phyloP scores from a whole-genome alignment of 768 basidiomycete species.

The Exidia glandulosa region DNA sequence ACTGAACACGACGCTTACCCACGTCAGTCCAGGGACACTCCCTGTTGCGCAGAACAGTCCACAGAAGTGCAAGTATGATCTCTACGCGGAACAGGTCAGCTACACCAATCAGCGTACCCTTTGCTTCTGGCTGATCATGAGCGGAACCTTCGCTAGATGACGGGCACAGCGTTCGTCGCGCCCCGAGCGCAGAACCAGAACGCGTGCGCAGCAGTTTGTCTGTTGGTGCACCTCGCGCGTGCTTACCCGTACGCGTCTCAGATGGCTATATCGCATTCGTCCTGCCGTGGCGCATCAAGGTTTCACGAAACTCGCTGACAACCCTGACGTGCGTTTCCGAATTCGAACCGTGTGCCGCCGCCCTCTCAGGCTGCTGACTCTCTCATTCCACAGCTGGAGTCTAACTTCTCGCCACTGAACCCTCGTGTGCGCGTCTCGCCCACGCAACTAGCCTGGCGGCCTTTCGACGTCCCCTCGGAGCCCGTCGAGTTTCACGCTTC shows the following conservation, averaged over 20 bases:
- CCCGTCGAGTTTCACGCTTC: constrained; percentile 47
- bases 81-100: constrained; percentile 49
- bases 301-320: constrained; percentile 42
- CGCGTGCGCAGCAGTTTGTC: constrained; percentile 31
- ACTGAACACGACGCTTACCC: not conserved
- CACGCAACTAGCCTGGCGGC: constrained; percentile 57
- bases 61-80: constrained; percentile 50
- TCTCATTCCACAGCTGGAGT: constrained; percentile 37
- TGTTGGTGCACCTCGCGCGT: not conserved
- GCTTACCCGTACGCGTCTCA: constrained; percentile 11
- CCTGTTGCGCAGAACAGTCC: constrained; percentile 51
- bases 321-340: constrained; percentile 39
- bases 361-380: not conserved
- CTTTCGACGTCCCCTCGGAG: constrained; percentile 40
- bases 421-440: constrained; percentile 50
- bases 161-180: constrained; percentile 48
- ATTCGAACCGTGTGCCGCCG: not conserved
- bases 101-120: not conserved
- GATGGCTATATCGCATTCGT: constrained; percentile 57
- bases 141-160: constrained; percentile 32
- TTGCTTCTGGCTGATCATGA: not conserved
- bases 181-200: constrained; percentile 44
- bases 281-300: constrained; percentile 59
- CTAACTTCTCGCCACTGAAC: constrained; percentile 48
- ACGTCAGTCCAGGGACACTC: constrained; percentile 39